phyloP scores from a whole-genome alignment of 768 basidiomycete genomes.

The Floccularia luteovirens region DNA sequence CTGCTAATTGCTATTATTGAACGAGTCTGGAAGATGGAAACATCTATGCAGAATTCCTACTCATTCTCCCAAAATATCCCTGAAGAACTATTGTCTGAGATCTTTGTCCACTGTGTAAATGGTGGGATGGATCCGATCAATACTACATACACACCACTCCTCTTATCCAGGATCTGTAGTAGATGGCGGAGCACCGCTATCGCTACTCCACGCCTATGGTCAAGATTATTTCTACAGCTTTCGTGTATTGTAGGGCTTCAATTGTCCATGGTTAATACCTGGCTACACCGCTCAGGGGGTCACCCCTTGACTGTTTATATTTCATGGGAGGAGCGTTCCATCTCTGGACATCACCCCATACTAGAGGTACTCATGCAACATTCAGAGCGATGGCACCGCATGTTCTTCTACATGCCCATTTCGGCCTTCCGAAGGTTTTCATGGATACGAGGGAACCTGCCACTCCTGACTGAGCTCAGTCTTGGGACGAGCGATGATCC shows the following conservation, averaged over 20 bases:
- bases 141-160: conserved; percentile 29
- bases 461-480: conserved; percentile 22
- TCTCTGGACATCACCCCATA: conserved; percentile 17
- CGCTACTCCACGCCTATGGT: conserved; percentile 30
- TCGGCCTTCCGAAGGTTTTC: conserved; percentile 20
- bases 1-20: too few relatives aligned
- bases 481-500: conserved; percentile 23
- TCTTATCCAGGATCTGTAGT: conserved; percentile 29
- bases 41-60: too few relatives aligned
- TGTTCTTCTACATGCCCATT: conserved; percentile 26
- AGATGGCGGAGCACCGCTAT: conserved; percentile 32
- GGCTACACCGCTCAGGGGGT: conserved; percentile 23
- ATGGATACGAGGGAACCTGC: conserved; percentile 17
- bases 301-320: conserved; percentile 24
- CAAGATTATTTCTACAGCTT: conserved; percentile 26
- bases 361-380: conserved; percentile 21
- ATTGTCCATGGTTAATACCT: conserved; percentile 18
- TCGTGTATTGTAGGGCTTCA: conserved; percentile 9
- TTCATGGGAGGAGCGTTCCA: conserved; percentile 24
- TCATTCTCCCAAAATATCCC: conserved; percentile 13
- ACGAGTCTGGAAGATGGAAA: too few relatives aligned
- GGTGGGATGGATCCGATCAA: conserved; percentile 23
- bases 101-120: conserved; percentile 31
- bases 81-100: conserved; percentile 31
- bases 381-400: conserved; percentile 22